Conservation (phyloP, 2,329 filamentous ascomycete species). For the Sordariomycetes sp. region DNA sequence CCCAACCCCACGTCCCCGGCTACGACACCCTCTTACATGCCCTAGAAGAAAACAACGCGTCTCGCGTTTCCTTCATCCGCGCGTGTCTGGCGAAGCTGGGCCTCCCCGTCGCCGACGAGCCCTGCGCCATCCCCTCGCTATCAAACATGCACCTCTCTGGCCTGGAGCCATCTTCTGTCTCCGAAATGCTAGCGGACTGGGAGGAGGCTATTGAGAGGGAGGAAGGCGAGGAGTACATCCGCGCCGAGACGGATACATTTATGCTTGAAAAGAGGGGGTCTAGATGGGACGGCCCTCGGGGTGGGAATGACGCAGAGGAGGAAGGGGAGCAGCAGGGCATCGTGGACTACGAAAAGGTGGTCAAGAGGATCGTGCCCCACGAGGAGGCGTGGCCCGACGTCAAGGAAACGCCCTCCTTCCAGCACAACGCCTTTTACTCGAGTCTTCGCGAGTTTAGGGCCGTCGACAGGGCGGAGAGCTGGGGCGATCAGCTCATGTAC, state of each 20-base stretch:
- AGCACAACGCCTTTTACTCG: conserved; percentile 66
- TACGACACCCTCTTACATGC: conserved; percentile 59
- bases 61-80: conserved; percentile 62
- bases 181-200: conserved; percentile 52
- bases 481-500: conserved; percentile 71
- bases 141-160: conserved; percentile 76
- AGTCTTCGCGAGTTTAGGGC: conserved; percentile 55
- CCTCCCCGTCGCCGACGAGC: conserved; percentile 55
- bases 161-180: conserved; percentile 47
- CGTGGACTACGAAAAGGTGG: conserved; percentile 58
- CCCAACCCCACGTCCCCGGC: conserved; percentile 49
- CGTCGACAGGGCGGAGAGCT: conserved; percentile 43
- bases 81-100: conserved; percentile 70
- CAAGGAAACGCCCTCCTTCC: conserved; percentile 73
- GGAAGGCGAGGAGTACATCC: conserved; percentile 57
- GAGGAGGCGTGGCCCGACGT: conserved; percentile 51
- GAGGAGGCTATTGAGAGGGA: conserved; percentile 49
- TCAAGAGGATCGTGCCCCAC: conserved; percentile 65
- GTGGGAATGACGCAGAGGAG: conserved; percentile 13
- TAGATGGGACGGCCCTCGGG: conserved; percentile 35
- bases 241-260: conserved; percentile 74
- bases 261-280: conserved; percentile 56
- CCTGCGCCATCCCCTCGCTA: conserved; percentile 59
- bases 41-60: conserved; percentile 55
- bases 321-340: conserved; percentile 36